phyloP scores from a whole-genome alignment of 2,329 filamentous ascomycete species.

The Helminthosporium solani region DNA sequence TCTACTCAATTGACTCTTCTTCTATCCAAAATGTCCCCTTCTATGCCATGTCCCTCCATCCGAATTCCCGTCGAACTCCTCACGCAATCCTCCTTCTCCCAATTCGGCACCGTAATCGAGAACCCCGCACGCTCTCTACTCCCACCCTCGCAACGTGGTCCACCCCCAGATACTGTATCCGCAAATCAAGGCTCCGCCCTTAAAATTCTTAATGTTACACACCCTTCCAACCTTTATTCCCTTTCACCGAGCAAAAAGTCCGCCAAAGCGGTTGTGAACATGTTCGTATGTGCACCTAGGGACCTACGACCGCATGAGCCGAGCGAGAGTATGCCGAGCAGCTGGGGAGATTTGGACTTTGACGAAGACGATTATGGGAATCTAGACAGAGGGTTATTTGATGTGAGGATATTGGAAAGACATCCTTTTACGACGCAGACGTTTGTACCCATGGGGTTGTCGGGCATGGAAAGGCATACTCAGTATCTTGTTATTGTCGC shows the following conservation, averaged over 20 bases:
- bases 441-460: slow-evolving; percentile 73
- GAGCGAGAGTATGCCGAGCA: slow-evolving; percentile 37
- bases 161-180: slow-evolving; percentile 52
- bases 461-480: slow-evolving; percentile 46
- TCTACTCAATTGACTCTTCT: slow-evolving; percentile 3
- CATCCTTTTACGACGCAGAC: slow-evolving; percentile 95
- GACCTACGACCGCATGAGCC: slow-evolving; percentile 48
- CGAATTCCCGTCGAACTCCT: slow-evolving; percentile 64
- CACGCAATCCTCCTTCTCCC: slow-evolving; percentile 66
- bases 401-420: slow-evolving; percentile 75
- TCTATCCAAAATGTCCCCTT: slow-evolving; percentile 37
- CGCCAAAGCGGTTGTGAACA: slow-evolving; percentile 70
- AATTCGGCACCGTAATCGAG: slow-evolving; percentile 80
- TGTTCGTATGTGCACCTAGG: slow-evolving; percentile 82
- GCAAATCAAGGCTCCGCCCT: slow-evolving; percentile 86
- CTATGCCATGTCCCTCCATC: slow-evolving; percentile 43
- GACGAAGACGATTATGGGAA: slow-evolving; percentile 33
- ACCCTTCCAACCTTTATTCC: slow-evolving; percentile 69
- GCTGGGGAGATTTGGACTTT: slow-evolving; percentile 36
- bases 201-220: slow-evolving; percentile 81
- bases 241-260: slow-evolving; percentile 60
- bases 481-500: slow-evolving; percentile 86
- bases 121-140: slow-evolving; percentile 63
- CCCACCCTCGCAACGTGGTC: slow-evolving; percentile 51
- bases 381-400: slow-evolving; percentile 52